A percentile compares a stretch with the other conserved stretches of the same genome.
Conservation (phyloP, 805 yeast species). For the Saturnispora saitoi region DNA sequence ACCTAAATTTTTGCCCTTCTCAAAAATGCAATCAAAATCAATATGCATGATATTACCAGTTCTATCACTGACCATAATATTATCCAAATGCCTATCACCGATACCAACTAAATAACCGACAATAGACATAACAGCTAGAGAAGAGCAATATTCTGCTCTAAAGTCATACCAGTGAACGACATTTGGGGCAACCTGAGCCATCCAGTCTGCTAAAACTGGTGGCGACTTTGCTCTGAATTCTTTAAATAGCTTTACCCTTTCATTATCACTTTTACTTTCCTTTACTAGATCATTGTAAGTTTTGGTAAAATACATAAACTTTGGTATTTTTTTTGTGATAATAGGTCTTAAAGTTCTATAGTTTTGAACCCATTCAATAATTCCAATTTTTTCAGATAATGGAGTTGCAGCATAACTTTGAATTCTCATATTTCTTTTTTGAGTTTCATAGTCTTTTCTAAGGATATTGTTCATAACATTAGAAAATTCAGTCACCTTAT, state of each 20-base stretch:
- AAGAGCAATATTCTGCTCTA: conserved; percentile 62
- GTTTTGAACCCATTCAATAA: conserved; percentile 82
- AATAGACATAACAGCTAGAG: conserved; percentile 94
- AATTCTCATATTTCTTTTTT: conserved; percentile 61
- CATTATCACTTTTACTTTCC: conserved; percentile 12
- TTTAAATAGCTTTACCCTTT: conserved; percentile 31
- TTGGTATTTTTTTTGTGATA: conserved; percentile 24
- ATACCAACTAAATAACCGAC: conserved; percentile 90
- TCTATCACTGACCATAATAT: conserved; percentile 61
- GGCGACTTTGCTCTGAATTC: conserved; percentile 33
- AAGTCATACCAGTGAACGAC: conserved; percentile 83
- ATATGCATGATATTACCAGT: conserved; percentile 84
- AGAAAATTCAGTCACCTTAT: conserved; percentile 87
- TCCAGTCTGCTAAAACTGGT: conserved; percentile 83
- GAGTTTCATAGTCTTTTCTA: conserved; percentile 57
- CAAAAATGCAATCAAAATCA: conserved; percentile 94
- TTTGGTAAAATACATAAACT: conserved; percentile 15
- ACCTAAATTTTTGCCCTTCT: conserved; percentile 61
- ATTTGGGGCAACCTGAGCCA: conserved; percentile 78
- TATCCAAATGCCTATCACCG: conserved; percentile 96
- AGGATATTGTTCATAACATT: conserved; percentile 74
- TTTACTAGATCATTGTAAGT: conserved; percentile 20
- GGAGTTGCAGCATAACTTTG: conserved; percentile 86
- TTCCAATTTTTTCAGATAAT: conserved; percentile 75
- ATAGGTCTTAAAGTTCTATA: conserved; percentile 65